A percentile compares a stretch with the other conserved stretches of the same genome.
phyloP scores from a whole-genome alignment of 306 rosid species.

The Neltuma alba region DNA sequence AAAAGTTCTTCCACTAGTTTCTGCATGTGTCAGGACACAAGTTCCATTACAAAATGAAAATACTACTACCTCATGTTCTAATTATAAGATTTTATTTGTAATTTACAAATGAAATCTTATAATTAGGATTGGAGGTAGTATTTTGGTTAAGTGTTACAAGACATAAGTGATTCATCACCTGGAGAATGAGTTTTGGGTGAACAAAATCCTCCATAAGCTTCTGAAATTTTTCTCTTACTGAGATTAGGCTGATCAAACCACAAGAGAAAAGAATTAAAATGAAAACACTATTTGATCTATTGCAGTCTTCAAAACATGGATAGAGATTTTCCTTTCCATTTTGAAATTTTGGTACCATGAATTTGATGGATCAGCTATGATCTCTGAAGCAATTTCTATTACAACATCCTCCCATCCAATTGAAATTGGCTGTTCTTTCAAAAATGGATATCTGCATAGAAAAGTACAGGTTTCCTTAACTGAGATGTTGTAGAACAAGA shows the following conservation, averaged over 20 bases:
- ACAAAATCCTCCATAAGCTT: slow-evolving; percentile 80
- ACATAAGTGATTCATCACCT: slow-evolving; percentile 44
- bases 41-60: neutral
- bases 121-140: no score
- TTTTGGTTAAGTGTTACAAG: slow-evolving; percentile 6
- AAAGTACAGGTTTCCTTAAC: neutral
- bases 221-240: slow-evolving; percentile 65
- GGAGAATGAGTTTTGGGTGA: slow-evolving; percentile 78
- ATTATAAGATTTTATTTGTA: no score
- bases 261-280: neutral
- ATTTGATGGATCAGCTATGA: slow-evolving; percentile 71
- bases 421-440: slow-evolving; percentile 79
- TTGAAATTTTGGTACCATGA: slow-evolving; percentile 48
- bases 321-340: neutral
- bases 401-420: slow-evolving; percentile 81
- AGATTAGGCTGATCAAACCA: slow-evolving; percentile 53
- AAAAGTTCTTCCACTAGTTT: slow-evolving; percentile 79
- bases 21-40: slow-evolving; percentile 52
- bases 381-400: slow-evolving; percentile 67
- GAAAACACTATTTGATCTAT: neutral
- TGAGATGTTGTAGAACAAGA: neutral
- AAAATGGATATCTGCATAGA: slow-evolving; percentile 72
- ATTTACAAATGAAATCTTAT: no score
- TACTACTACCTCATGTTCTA: no score
- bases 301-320: neutral